A percentile compares a stretch with the other conserved stretches of the same genome.
Evolutionary conservation across 78 protist genomes (phyloP).

Genomic region (Tieghemostelium lacteum): DNA sequence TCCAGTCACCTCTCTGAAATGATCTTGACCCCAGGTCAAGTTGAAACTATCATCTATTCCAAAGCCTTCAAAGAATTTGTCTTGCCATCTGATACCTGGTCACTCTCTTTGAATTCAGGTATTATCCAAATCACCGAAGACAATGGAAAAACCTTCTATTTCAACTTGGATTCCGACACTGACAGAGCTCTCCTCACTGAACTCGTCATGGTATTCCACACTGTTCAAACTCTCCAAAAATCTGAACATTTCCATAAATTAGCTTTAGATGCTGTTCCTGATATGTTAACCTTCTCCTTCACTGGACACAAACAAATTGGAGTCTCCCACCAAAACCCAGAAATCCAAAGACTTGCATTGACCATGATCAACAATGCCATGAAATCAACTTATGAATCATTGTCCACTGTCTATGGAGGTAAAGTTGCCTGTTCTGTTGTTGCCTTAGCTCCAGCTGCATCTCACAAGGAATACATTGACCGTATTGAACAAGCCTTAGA

Average conservation of each 20-base stretch:
- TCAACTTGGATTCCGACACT: constrained; percentile 22
- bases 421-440: constrained; percentile 67
- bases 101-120: neutral
- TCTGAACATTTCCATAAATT: constrained; percentile 8
- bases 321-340: neutral
- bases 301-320: neutral
- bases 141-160: neutral
- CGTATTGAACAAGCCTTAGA: constrained; percentile 2
- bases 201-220: constrained; percentile 20
- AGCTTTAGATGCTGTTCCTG: constrained; percentile 58
- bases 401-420: constrained; percentile 43
- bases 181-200: constrained; percentile 15
- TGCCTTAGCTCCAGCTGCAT: constrained; percentile 8
- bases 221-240: neutral
- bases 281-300: constrained; percentile 40
- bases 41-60: constrained; percentile 53
- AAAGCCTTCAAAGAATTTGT: constrained; percentile 49
- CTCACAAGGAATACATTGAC: neutral
- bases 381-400: constrained; percentile 14
- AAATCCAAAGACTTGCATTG: constrained; percentile 1
- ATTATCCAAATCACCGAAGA: constrained; percentile 2
- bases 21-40: neutral
- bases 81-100: constrained; percentile 42
- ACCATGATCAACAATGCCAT: constrained; percentile 45
- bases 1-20: neutral